A percentile compares a stretch with the other conserved stretches of the same genome.
These are phyloP conservation scores for Cudoniella acicularis DNA, from an alignment of 495 filamentous ascomycete genomes.

Conservation along the genomic window DNA sequence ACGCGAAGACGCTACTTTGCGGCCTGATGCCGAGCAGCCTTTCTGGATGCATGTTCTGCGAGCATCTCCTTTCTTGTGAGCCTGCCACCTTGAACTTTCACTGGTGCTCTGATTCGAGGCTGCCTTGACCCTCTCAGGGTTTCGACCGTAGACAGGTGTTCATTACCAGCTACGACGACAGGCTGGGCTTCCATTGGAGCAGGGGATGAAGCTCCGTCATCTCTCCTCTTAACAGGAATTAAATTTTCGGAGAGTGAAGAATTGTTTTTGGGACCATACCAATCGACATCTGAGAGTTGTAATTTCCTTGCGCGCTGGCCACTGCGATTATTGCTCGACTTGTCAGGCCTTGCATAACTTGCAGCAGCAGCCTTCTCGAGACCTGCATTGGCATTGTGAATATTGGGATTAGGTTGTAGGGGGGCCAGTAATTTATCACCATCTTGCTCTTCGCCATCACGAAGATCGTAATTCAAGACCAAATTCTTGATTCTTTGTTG, in stretches of 20 bases:
- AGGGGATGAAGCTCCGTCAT: background rate
- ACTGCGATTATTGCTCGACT: slow-evolving; percentile 63
- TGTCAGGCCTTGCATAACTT: slow-evolving; percentile 55
- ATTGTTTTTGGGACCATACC: slow-evolving; percentile 55
- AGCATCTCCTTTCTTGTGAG: slow-evolving; percentile 22
- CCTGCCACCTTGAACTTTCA: background rate
- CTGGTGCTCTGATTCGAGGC: background rate
- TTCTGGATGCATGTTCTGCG: slow-evolving; percentile 13
- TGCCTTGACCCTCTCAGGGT: background rate
- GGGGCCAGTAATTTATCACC: slow-evolving; percentile 54
- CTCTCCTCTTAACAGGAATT: background rate
- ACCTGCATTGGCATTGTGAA: slow-evolving; percentile 40
- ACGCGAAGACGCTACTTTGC: slow-evolving; percentile 13
- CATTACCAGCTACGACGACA: background rate
- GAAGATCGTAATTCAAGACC: slow-evolving; percentile 92
- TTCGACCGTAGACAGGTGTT: background rate
- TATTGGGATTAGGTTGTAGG: slow-evolving; percentile 37
- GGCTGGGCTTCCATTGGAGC: background rate
- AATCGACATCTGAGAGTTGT: slow-evolving; percentile 95
- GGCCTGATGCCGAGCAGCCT: background rate
- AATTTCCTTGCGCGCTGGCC: slow-evolving; percentile 86
- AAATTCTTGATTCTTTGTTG: slow-evolving; percentile 97
- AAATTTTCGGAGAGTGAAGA: slow-evolving; percentile 3
- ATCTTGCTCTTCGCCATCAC: slow-evolving; percentile 69
- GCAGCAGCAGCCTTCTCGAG: slow-evolving; percentile 41